Percentiles rank a stretch among this genome's conserved stretches.
phyloP scores from a whole-genome alignment of 2,329 filamentous ascomycete species.

The Epichloe gansuensis region DNA sequence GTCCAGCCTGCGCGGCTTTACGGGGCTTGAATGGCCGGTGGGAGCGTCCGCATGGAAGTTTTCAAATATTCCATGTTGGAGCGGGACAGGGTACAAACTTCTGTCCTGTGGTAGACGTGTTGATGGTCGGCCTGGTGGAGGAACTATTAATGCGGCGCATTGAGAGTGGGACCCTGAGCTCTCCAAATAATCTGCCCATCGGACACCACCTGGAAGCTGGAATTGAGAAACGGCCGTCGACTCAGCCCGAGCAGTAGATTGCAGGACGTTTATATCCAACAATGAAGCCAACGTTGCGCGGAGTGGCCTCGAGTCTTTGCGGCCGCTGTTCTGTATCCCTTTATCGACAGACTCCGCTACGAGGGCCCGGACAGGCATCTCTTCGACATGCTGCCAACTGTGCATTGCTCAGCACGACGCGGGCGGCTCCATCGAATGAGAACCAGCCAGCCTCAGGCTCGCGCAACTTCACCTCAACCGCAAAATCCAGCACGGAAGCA shows the following conservation, averaged over 20 bases:
- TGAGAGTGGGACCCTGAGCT: constrained; percentile 18
- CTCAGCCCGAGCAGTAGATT: not conserved
- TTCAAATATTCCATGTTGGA: constrained; percentile 8
- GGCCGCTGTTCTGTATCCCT: constrained; percentile 27
- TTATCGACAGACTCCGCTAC: constrained; percentile 17
- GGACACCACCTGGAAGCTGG: not conserved
- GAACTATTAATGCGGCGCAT: constrained; percentile 25
- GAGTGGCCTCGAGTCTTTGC: constrained; percentile 27
- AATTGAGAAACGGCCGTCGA: not conserved
- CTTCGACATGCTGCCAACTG: constrained; percentile 15
- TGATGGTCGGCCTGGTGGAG: constrained; percentile 16
- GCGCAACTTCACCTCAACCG: constrained; percentile 21
- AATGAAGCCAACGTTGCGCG: constrained; percentile 30
- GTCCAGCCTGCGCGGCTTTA: constrained; percentile 37
- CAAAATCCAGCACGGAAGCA: constrained; percentile 16
- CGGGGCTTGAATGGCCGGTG: constrained; percentile 16
- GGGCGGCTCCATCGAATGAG: constrained; percentile 10
- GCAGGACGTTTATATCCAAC: constrained; percentile 1
- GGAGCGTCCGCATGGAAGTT: constrained; percentile 7
- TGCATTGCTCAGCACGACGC: constrained; percentile 10
- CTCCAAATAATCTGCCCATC: constrained; percentile 5
- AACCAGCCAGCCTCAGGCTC: constrained; percentile 4
- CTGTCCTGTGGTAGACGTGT: constrained; percentile 8
- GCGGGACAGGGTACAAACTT: constrained; percentile 19
- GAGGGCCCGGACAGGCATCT: constrained; percentile 14